These are phyloP conservation scores for Myochromella boudieri DNA, from an alignment of 768 basidiomycete genomes.

Conservation along the genomic window DNA sequence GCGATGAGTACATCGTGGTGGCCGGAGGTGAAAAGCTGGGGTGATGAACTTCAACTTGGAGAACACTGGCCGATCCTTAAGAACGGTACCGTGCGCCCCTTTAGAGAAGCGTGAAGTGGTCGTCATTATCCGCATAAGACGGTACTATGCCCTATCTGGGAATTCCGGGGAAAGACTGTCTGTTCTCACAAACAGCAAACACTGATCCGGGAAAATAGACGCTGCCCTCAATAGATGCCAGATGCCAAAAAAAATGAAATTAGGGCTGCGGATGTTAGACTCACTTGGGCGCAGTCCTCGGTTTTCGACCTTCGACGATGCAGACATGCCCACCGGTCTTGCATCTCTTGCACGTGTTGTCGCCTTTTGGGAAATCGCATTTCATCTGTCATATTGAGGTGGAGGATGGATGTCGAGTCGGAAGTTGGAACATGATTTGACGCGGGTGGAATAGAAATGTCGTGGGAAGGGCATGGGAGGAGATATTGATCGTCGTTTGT, in stretches of 20 bases:
- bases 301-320: constrained; percentile 83
- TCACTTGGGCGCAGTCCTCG: constrained; percentile 78
- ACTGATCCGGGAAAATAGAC: constrained; percentile 15
- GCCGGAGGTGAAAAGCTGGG: neutral
- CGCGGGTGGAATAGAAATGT: neutral
- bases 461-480: neutral
- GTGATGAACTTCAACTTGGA: constrained; percentile 2
- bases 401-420: constrained; percentile 1
- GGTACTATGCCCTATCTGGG: constrained; percentile 12
- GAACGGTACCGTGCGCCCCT: constrained; percentile 7
- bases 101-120: constrained; percentile 4
- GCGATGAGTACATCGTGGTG: constrained; percentile 19
- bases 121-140: constrained; percentile 5
- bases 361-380: constrained; percentile 74
- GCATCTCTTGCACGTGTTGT: constrained; percentile 80
- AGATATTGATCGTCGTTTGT: constrained; percentile 7
- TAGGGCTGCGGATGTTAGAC: constrained; percentile 29
- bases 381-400: constrained; percentile 62
- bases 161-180: constrained; percentile 9
- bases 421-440: neutral
- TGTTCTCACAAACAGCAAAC: constrained; percentile 10
- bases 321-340: constrained; percentile 71
- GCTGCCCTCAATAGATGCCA: constrained; percentile 11
- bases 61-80: constrained; percentile 9
- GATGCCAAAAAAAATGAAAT: constrained; percentile 19